Evolutionary conservation across 257 asterid species (phyloP).

Genomic region (Solanum dulcamara): DNA sequence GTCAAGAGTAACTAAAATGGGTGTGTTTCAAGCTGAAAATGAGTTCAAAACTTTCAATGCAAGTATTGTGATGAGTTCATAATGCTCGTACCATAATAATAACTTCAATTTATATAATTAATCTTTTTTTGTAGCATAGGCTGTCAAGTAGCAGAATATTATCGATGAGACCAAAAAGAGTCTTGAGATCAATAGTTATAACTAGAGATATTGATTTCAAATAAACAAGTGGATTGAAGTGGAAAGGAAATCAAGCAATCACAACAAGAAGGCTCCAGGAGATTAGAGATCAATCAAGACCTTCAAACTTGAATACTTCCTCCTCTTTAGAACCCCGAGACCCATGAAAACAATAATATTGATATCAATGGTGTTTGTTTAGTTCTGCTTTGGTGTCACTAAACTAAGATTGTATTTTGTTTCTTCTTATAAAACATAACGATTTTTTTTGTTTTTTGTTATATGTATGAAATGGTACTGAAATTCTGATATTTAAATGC

Average conservation of each 20-base stretch:
- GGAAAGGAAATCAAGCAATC: not conserved
- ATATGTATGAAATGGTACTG: not conserved
- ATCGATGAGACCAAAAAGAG: not conserved
- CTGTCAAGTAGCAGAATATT: not conserved
- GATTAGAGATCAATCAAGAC: not conserved
- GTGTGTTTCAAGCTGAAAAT: not conserved
- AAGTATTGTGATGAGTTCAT: not conserved
- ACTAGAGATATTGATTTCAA: not conserved
- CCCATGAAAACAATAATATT: too few species aligned
- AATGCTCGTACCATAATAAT: too few species aligned
- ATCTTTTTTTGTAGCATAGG: too few species aligned
- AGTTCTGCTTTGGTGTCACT: too few species aligned
- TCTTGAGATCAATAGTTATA: too few species aligned
- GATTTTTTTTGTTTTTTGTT: not conserved
- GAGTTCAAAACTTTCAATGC: not conserved
- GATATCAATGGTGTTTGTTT: too few species aligned
- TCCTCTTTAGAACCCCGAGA: not conserved
- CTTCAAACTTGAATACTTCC: not conserved
- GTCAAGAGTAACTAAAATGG: not conserved
- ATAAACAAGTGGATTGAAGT: too few species aligned
- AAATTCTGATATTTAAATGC: not conserved
- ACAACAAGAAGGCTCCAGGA: too few species aligned
- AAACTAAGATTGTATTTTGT: too few species aligned
- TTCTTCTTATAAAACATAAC: too few species aligned
- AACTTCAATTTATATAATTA: too few species aligned